A percentile compares a stretch with the other conserved stretches of the same genome.
Conservation (phyloP, 2,329 filamentous ascomycete species). For the Sporothrix sp. region DNA sequence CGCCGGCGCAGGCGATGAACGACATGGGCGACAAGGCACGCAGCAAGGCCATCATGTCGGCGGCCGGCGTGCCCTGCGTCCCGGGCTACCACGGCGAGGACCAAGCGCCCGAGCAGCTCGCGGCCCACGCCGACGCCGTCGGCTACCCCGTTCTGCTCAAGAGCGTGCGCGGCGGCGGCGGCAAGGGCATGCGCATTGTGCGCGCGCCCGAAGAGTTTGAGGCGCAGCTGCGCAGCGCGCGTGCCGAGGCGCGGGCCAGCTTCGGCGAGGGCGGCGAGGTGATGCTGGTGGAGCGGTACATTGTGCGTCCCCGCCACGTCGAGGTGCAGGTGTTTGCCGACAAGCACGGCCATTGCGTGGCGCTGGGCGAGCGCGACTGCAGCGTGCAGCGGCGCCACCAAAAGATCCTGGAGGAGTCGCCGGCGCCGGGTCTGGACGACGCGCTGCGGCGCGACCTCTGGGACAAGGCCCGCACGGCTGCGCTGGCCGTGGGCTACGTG, state of each 20-base stretch:
- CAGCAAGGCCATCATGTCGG: conserved; percentile 94
- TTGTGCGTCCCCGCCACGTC: conserved; percentile 69
- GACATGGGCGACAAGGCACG: conserved; percentile 92
- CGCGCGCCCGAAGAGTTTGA: conserved; percentile 57
- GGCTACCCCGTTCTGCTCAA: conserved; percentile 66
- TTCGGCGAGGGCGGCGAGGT: conserved; percentile 74
- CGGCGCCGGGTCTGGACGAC: conserved; percentile 58
- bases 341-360: conserved; percentile 64
- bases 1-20: conserved; percentile 68
- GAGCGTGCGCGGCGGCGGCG: conserved; percentile 70
- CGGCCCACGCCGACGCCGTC: conserved; percentile 58
- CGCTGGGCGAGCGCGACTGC: conserved; percentile 82
- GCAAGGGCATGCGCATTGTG: conserved; percentile 77
- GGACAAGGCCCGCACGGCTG: conserved; percentile 55
- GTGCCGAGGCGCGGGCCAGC: conserved; percentile 64
- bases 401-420: conserved; percentile 85
- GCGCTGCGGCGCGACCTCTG: conserved; percentile 51
- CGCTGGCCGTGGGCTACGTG: conserved; percentile 73
- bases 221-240: conserved; percentile 59
- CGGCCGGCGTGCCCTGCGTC: conserved; percentile 90
- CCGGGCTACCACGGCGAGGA: conserved; percentile 88
- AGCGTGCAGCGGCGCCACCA: conserved; percentile 80
- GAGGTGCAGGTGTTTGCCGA: conserved; percentile 90
- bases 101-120: conserved; percentile 54
- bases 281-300: conserved; percentile 77